These are phyloP conservation scores for Pseudocercospora musae DNA, from an alignment of 2,329 filamentous ascomycete species.

Conservation along the genomic window DNA sequence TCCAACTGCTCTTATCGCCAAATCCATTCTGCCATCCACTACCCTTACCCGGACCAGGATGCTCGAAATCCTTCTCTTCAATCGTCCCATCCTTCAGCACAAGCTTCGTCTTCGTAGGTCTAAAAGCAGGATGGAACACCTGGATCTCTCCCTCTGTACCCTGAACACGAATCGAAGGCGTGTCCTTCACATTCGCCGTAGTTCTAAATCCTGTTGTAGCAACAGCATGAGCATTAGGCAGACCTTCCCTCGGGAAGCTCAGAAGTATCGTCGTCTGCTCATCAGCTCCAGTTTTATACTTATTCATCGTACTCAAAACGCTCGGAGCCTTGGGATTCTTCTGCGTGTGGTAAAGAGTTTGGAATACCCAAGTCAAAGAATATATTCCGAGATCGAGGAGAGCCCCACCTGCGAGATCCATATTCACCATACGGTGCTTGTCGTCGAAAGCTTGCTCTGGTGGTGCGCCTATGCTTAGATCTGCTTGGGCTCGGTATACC, in stretches of 20 bases:
- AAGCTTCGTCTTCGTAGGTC: constrained; percentile 52
- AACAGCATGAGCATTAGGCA: constrained; percentile 65
- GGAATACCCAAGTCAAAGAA: constrained; percentile 85
- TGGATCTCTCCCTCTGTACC: constrained; percentile 80
- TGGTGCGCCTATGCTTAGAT: constrained; percentile 58
- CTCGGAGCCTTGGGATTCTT: constrained; percentile 63
- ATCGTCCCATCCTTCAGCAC: constrained; percentile 44
- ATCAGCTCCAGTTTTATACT: constrained; percentile 72
- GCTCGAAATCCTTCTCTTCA: constrained; percentile 46
- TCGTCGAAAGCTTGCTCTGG: constrained; percentile 59
- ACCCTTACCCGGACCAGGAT: constrained; percentile 47
- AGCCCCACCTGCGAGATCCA: constrained; percentile 75
- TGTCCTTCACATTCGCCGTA: constrained; percentile 58
- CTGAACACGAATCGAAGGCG: constrained; percentile 72
- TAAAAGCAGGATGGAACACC: constrained; percentile 68
- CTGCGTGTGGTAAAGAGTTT: constrained; percentile 80
- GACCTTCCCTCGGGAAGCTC: constrained; percentile 63
- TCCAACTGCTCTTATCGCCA: constrained; percentile 32
- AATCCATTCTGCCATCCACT: constrained; percentile 50
- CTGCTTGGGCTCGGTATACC: constrained; percentile 56
- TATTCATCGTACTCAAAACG: constrained; percentile 66
- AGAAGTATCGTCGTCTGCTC: constrained; percentile 75
- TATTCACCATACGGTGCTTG: constrained; percentile 76
- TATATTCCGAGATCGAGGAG: constrained; percentile 86
- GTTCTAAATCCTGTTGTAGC: constrained; percentile 59